Evolutionary conservation across 2,329 filamentous ascomycete species (phyloP).

Genomic region (Fusarium beomiforme): DNA sequence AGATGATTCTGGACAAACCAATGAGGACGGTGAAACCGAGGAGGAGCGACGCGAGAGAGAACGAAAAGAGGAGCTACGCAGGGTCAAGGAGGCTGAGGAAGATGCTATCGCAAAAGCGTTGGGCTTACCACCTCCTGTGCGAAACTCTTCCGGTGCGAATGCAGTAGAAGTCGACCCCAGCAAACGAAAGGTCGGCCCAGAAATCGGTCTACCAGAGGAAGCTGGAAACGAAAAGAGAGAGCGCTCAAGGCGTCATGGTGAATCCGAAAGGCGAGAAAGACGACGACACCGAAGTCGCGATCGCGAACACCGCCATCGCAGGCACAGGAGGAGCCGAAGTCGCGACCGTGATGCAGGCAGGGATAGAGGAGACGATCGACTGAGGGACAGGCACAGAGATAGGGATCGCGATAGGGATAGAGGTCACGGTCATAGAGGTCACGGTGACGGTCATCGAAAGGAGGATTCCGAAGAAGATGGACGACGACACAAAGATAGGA

Average conservation of each 20-base stretch:
- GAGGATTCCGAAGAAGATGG: slow-evolving; percentile 17
- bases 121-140: slow-evolving; percentile 76
- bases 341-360: slow-evolving; percentile 41
- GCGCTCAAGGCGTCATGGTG: slow-evolving; percentile 45
- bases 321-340: slow-evolving; percentile 48
- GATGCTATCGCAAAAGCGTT: slow-evolving; percentile 87
- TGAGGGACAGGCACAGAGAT: slow-evolving; percentile 9
- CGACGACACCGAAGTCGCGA: slow-evolving; percentile 50
- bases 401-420: slow-evolving; percentile 8
- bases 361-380: slow-evolving; percentile 25
- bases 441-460: slow-evolving; percentile 9
- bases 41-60: slow-evolving; percentile 69
- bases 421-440: slow-evolving; percentile 29
- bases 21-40: slow-evolving; percentile 64
- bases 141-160: slow-evolving; percentile 71
- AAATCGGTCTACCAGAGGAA: slow-evolving; percentile 39
- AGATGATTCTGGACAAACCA: slow-evolving; percentile 48
- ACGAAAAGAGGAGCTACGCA: slow-evolving; percentile 79
- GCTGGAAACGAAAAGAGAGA: slow-evolving; percentile 43
- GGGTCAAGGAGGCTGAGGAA: slow-evolving; percentile 90
- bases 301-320: slow-evolving; percentile 44
- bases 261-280: slow-evolving; percentile 46
- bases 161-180: slow-evolving; percentile 69
- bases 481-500: slow-evolving; percentile 29
- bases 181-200: slow-evolving; percentile 49